Conservation (phyloP, 108 stramenopile genomes). For the Aureococcus anophagefferens region DNA sequence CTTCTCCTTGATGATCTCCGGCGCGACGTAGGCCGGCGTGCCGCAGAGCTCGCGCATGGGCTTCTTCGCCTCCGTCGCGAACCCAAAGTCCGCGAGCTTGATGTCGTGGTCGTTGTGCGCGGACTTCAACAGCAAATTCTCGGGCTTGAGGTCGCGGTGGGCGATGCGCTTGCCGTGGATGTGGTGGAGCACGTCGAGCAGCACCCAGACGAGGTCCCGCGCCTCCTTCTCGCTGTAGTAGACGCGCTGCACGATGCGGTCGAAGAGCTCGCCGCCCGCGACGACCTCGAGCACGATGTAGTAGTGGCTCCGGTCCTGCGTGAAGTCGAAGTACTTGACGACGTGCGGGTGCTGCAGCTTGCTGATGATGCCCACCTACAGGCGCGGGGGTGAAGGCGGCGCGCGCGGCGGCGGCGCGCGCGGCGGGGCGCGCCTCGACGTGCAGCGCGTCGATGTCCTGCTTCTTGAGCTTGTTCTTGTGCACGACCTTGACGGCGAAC, state of each 20-base stretch:
- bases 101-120: conserved; percentile 70
- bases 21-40: conserved; percentile 56
- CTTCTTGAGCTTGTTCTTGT: too few species aligned
- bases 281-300: conserved; percentile 13
- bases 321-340: too few species aligned
- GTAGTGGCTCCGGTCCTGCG: too few species aligned
- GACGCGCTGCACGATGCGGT: conserved; percentile 8
- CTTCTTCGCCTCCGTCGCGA: conserved; percentile 64
- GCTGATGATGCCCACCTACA: too few species aligned
- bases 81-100: conserved; percentile 97
- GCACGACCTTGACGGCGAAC: too few species aligned
- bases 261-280: conserved; percentile 1
- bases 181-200: background rate
- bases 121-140: conserved; percentile 76
- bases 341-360: too few species aligned
- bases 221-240: conserved; percentile 6
- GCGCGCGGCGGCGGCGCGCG: too few species aligned
- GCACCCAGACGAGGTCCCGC: background rate
- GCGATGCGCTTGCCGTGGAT: conserved; percentile 16
- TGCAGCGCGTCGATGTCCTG: too few species aligned
- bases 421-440: too few species aligned
- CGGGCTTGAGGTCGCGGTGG: conserved; percentile 84
- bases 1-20: conserved; percentile 22
- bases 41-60: conserved; percentile 75
- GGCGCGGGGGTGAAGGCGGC: too few species aligned